These are phyloP conservation scores for Polyplosphaeria fusca DNA, from an alignment of 495 filamentous ascomycete genomes.

Conservation along the genomic window DNA sequence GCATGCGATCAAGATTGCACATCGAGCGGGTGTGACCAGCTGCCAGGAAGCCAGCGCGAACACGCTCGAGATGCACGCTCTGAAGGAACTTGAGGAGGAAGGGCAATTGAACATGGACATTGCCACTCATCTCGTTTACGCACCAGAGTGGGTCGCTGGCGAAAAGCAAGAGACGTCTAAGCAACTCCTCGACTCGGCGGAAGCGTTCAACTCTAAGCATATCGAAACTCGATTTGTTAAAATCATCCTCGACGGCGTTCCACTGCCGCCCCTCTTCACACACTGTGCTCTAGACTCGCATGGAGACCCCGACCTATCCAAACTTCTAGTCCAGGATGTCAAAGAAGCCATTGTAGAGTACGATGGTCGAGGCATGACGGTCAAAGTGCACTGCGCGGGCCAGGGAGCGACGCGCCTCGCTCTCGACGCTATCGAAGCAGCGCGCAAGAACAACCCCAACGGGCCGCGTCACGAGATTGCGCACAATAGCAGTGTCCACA, in stretches of 20 bases:
- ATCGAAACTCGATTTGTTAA: constrained; percentile 30
- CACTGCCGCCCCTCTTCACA: constrained; percentile 16
- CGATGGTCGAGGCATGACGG: constrained; percentile 13
- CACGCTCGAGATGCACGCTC: constrained; percentile 9
- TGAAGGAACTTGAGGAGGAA: constrained; percentile 22
- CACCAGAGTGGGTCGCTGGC: constrained; percentile 11
- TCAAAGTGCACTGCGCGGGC: constrained; percentile 24
- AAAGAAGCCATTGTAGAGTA: constrained; percentile 10
- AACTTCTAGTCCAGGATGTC: constrained; percentile 11
- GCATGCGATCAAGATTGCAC: constrained; percentile 13
- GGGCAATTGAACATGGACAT: constrained; percentile 16
- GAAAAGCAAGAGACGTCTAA: constrained; percentile 6
- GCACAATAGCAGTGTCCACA: constrained; percentile 19
- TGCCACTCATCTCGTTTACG: constrained; percentile 25
- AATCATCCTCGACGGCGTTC: constrained; percentile 29
- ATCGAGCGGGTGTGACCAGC: constrained; percentile 20
- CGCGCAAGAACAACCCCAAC: constrained; percentile 13
- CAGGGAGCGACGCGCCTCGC: constrained; percentile 16
- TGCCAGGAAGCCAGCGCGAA: constrained; percentile 25
- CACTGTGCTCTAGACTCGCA: constrained; percentile 16
- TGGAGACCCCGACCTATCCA: constrained; percentile 2
- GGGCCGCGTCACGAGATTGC: constrained; percentile 28
- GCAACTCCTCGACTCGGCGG: constrained; percentile 14
- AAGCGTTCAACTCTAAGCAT: constrained; percentile 18
- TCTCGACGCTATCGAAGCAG: constrained; percentile 12